A percentile compares a stretch with the other conserved stretches of the same genome.
These are phyloP conservation scores for Arthroderma uncinatum DNA, from an alignment of 2,329 filamentous ascomycete species.

Conservation along the genomic window DNA sequence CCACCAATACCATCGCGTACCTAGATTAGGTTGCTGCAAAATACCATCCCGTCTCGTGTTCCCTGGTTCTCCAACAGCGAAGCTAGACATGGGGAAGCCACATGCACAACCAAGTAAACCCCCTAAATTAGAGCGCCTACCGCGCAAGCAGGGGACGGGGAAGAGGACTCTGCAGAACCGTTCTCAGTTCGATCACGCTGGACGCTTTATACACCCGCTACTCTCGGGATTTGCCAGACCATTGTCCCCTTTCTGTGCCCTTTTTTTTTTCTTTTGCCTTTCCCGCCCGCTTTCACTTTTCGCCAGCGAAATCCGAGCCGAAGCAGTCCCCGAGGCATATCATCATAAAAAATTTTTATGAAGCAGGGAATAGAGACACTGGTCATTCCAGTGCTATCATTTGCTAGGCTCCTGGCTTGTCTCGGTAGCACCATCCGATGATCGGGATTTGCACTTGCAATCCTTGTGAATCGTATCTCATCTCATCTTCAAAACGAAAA, in stretches of 20 bases:
- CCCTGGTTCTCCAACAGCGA: not conserved
- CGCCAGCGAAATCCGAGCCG: not conserved
- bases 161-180: conserved; percentile 3
- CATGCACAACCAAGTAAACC: not conserved
- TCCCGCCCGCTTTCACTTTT: not conserved
- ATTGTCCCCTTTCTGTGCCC: not conserved
- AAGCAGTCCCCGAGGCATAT: not conserved
- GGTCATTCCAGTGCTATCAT: not conserved
- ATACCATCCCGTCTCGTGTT: conserved; percentile 3
- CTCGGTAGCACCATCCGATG: conserved; percentile 2
- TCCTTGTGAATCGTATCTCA: conserved; percentile 3
- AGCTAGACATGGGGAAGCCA: conserved; percentile 2
- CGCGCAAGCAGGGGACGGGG: conserved; percentile 3
- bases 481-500: conserved; percentile 5
- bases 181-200: not conserved
- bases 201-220: not conserved
- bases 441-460: conserved; percentile 3
- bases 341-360: too few species aligned
- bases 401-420: not conserved
- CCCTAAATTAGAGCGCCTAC: not conserved
- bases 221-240: not conserved
- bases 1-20: not conserved
- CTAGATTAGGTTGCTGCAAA: conserved; percentile 4
- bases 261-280: too few species aligned
- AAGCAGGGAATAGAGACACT: conserved; percentile 3